phyloP scores from a whole-genome alignment of 345 rosid genomes.

The Eucalyptus curtisii region DNA sequence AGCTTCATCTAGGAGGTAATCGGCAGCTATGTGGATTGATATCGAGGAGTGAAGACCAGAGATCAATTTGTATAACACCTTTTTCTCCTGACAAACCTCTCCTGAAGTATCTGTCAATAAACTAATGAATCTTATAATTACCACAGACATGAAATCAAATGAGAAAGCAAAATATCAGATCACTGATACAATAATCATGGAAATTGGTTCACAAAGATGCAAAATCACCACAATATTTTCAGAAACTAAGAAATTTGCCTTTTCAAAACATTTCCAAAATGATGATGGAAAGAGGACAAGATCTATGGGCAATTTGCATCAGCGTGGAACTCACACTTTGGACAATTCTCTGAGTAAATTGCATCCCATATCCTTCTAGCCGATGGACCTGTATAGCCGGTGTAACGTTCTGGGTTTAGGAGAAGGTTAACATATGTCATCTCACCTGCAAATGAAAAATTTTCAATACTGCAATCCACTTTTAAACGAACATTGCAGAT shows the following conservation, averaged over 20 bases:
- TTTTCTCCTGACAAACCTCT: constrained; percentile 75
- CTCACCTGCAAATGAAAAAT: constrained; percentile 32
- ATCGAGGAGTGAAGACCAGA: constrained; percentile 98
- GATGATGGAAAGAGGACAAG: background rate
- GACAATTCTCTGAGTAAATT: constrained; percentile 84
- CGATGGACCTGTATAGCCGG: constrained; percentile 80
- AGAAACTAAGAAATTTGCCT: background rate
- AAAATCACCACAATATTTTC: background rate
- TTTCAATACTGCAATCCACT: background rate
- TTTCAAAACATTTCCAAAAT: background rate
- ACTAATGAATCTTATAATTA: background rate
- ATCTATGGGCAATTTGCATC: background rate
- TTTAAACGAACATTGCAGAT: background rate
- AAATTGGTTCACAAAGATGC: background rate
- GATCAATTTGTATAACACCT: constrained; percentile 73
- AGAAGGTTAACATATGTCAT: constrained; percentile 92
- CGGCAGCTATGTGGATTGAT: constrained; percentile 77
- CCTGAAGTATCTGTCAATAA: constrained; percentile 50
- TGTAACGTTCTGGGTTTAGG: constrained; percentile 81
- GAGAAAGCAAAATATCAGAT: background rate
- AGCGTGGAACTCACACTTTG: constrained; percentile 44
- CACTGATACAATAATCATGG: background rate
- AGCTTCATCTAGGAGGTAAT: constrained; percentile 79
- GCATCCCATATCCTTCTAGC: constrained; percentile 99
- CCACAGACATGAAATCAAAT: background rate